Conservation (phyloP, 805 yeast species). For the Candida sithepensis region DNA sequence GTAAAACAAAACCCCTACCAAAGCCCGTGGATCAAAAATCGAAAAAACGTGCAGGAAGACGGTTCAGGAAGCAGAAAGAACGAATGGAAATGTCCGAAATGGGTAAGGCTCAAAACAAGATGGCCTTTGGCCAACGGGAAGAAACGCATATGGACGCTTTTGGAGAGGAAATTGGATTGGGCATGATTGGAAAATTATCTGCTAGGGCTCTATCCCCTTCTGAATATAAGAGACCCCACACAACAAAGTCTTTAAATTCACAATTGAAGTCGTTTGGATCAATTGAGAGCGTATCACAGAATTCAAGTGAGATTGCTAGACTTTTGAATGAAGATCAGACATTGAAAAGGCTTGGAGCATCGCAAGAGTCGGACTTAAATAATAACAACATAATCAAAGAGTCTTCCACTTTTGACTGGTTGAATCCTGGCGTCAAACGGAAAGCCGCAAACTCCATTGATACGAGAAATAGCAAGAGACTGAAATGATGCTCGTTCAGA, state of each 20-base stretch:
- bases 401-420: neutral
- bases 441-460: neutral
- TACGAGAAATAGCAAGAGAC: neutral
- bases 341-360: conserved; percentile 3
- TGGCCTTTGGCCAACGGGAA: conserved; percentile 79
- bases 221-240: conserved; percentile 6
- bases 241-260: conserved; percentile 12
- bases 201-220: conserved; percentile 16
- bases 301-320: conserved; percentile 12
- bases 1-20: conserved; percentile 66
- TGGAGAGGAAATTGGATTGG: conserved; percentile 83
- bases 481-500: neutral
- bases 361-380: neutral
- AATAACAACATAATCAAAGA: neutral
- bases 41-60: conserved; percentile 82
- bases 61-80: conserved; percentile 76
- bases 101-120: conserved; percentile 77
- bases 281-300: conserved; percentile 21
- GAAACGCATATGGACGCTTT: conserved; percentile 55
- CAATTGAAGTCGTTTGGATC: conserved; percentile 9
- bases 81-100: conserved; percentile 77
- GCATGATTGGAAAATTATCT: conserved; percentile 50
- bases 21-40: conserved; percentile 72
- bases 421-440: neutral
- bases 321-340: conserved; percentile 9